Percentiles rank a stretch among this genome's conserved stretches.
phyloP scores from a whole-genome alignment of 2,329 filamentous ascomycete genomes.

The Colletotrichum siamense region DNA sequence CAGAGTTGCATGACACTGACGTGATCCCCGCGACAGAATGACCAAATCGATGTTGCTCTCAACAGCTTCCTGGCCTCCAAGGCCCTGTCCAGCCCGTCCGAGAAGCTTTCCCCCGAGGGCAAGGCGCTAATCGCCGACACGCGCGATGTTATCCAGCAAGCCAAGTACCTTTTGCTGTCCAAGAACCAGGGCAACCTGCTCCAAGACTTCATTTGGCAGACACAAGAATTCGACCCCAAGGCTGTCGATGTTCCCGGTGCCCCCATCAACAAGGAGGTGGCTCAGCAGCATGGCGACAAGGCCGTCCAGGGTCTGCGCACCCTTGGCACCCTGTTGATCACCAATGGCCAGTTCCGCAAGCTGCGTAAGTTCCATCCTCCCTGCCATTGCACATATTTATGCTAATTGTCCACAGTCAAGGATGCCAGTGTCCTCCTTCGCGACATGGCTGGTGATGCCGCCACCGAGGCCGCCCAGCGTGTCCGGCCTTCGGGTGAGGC shows the following conservation, averaged over 20 bases:
- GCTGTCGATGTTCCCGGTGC: conserved; percentile 66
- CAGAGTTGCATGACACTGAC: conserved; percentile 9
- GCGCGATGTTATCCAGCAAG: conserved; percentile 79
- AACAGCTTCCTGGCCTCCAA: conserved; percentile 84
- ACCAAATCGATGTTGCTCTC: conserved; percentile 93
- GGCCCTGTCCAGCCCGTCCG: conserved; percentile 71
- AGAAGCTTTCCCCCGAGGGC: conserved; percentile 83
- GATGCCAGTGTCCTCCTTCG: conserved; percentile 83
- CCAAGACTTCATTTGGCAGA: conserved; percentile 97
- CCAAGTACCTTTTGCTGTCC: conserved; percentile 83
- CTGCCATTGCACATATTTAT: too few species aligned
- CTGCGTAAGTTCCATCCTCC: conserved; percentile 64
- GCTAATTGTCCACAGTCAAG: conserved; percentile 55
- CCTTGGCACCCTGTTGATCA: conserved; percentile 86
- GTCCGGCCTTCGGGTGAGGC: conserved; percentile 81
- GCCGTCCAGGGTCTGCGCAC: conserved; percentile 86
- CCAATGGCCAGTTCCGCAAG: conserved; percentile 96
- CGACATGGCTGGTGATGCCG: conserved; percentile 91
- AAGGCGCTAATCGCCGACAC: conserved; percentile 79
- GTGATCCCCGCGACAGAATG: conserved; percentile 65
- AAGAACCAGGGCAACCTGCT: conserved; percentile 96
- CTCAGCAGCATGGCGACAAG: conserved; percentile 83
- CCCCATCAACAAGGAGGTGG: conserved; percentile 76
- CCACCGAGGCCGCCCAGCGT: conserved; percentile 75
- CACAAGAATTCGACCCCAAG: conserved; percentile 73